A percentile compares a stretch with the other conserved stretches of the same genome.
phyloP scores from a whole-genome alignment of 495 filamentous ascomycete species.

The Neurospora sp. region DNA sequence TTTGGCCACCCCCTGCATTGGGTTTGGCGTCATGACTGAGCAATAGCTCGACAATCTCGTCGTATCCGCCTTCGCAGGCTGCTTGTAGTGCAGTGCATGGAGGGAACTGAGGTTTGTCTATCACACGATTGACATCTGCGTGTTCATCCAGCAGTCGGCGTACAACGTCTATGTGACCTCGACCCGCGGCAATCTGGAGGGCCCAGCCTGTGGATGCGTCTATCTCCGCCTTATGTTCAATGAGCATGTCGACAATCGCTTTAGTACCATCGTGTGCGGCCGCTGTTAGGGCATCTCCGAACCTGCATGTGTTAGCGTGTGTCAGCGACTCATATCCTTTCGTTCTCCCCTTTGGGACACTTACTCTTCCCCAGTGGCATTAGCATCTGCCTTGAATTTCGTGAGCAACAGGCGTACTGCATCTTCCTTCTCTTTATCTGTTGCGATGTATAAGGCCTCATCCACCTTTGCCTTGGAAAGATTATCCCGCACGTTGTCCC shows the following conservation, averaged over 20 bases:
- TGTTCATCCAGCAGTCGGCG: constrained; percentile 19
- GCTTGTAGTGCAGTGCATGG: constrained; percentile 22
- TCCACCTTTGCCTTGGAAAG: no score
- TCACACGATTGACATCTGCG: constrained; percentile 22
- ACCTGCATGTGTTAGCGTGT: no score
- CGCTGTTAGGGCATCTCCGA: constrained; percentile 11
- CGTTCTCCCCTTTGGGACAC: background rate
- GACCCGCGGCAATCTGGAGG: constrained; percentile 19
- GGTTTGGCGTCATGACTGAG: no score
- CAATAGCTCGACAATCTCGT: no score
- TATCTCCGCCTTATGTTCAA: no score
- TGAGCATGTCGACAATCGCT: background rate
- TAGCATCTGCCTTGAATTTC: constrained; percentile 17
- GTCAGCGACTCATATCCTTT: background rate
- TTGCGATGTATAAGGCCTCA: background rate
- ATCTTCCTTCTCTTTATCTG: background rate
- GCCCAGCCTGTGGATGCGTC: constrained; percentile 20
- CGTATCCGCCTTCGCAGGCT: constrained; percentile 17
- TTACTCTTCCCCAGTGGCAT: background rate
- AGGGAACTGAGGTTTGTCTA: constrained; percentile 3
- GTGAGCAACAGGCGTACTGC: background rate
- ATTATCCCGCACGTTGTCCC: background rate
- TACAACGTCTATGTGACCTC: constrained; percentile 23
- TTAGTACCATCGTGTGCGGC: background rate
- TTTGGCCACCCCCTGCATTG: constrained; percentile 9